Conservation (phyloP, 1,284 basidiomycete genomes). For the Heterobasidion parviporum region DNA sequence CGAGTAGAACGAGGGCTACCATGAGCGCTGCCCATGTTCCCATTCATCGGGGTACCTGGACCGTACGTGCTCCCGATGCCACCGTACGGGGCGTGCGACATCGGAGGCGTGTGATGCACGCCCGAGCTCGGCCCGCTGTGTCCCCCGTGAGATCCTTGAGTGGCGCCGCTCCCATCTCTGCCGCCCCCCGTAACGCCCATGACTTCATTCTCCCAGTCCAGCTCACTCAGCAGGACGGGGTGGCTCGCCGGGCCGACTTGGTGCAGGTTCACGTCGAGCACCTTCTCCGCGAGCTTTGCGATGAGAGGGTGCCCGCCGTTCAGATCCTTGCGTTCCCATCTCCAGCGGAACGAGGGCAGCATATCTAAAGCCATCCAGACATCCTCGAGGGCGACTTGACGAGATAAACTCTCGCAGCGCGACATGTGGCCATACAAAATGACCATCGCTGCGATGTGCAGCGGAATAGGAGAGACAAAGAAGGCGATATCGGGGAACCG, state of each 20-base stretch:
- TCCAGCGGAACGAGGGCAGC: slow-evolving; percentile 79
- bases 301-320: slow-evolving; percentile 75
- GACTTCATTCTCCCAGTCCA: slow-evolving; percentile 59
- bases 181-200: slow-evolving; percentile 11
- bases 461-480: slow-evolving; percentile 76
- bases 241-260: slow-evolving; percentile 48
- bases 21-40: slow-evolving; percentile 7
- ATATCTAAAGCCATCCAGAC: slow-evolving; percentile 78
- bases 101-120: background rate
- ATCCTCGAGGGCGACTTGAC: slow-evolving; percentile 63
- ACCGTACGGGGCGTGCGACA: background rate
- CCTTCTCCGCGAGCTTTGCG: slow-evolving; percentile 67
- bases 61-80: background rate
- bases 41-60: slow-evolving; percentile 2
- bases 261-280: slow-evolving; percentile 60
- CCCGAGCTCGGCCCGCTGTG: background rate
- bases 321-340: slow-evolving; percentile 75
- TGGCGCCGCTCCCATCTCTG: background rate
- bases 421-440: slow-evolving; percentile 80
- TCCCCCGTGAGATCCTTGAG: background rate
- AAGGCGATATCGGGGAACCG: slow-evolving; percentile 76
- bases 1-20: slow-evolving; percentile 8
- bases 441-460: slow-evolving; percentile 82
- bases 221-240: slow-evolving; percentile 54
- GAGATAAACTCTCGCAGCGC: slow-evolving; percentile 54